Conservation (phyloP, 352 stramenopile species). For the Phytopythium aichiense region DNA sequence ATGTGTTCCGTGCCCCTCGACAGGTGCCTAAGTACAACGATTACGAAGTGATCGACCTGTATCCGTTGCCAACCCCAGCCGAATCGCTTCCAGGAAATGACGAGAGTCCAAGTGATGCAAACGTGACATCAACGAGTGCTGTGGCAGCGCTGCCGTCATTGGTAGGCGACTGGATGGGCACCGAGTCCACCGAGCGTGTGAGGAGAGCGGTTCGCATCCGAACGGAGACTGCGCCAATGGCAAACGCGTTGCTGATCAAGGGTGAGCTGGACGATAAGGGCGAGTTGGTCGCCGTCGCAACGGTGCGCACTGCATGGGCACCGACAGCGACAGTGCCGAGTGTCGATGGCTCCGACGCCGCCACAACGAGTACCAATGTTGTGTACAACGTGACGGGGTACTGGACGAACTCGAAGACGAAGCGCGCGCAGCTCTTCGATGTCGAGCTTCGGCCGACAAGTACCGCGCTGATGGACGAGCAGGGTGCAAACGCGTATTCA, state of each 20-base stretch:
- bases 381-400: slow-evolving; percentile 63
- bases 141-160: slow-evolving; percentile 20
- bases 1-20: slow-evolving; percentile 80
- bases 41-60: slow-evolving; percentile 84
- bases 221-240: slow-evolving; percentile 49
- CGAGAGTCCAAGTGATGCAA: not conserved
- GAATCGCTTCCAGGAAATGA: not conserved
- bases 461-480: slow-evolving; percentile 14
- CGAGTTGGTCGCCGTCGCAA: slow-evolving; percentile 57
- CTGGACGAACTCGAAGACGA: slow-evolving; percentile 72
- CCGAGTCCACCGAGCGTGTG: slow-evolving; percentile 62
- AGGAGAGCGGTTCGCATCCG: slow-evolving; percentile 62
- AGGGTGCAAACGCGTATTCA: slow-evolving; percentile 27
- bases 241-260: slow-evolving; percentile 52
- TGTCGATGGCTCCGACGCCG: slow-evolving; percentile 3
- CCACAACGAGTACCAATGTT: not conserved
- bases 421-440: slow-evolving; percentile 69
- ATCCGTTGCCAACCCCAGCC: slow-evolving; percentile 12
- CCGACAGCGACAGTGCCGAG: slow-evolving; percentile 17
- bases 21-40: slow-evolving; percentile 87
- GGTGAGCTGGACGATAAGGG: slow-evolving; percentile 71
- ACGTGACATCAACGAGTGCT: not conserved
- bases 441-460: slow-evolving; percentile 53
- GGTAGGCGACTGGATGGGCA: slow-evolving; percentile 73
- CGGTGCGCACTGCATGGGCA: slow-evolving; percentile 34